Evolutionary conservation across 169 alveolate species (phyloP), one percentile per base, ranked within the genome.

Genomic region (Plasmodium vivax): DNA sequence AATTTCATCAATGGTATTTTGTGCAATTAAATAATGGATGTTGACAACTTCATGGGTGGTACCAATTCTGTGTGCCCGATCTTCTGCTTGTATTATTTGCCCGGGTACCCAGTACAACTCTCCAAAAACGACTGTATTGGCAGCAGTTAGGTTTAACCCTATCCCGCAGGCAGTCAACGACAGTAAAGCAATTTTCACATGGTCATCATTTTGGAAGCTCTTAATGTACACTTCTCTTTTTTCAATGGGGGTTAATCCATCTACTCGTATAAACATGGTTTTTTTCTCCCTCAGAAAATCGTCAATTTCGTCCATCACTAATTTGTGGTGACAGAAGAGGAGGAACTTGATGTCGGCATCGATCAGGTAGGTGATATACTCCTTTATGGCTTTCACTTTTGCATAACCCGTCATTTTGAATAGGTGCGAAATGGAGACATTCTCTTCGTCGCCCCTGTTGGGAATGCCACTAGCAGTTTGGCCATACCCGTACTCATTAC

Each of bases 61-160:
- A 10, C 99, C 99, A 30, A 99, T 98, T 68, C 99, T 96, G 95
- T 99, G 99, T 36, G 99, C 99, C 34, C 99, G 95, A 96, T 98
- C 99, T 96, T 99, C 99, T 10, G 99, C 99, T 96, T 99, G 99
- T 19, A 97, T 95, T 98, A 99, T 98, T 75, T 97, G 96, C 3
- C 99, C 99, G 12, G 99, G 99, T 16, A 99, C 99, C 99, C 99
- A 99, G 93, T 97, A 97, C 93, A 99, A 93, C 95, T 99, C 99
- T 23, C 99, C 99, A 94, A 99, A 98, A 51, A 99, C 99, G n/a
- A 98, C 99, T 54, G 99, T 98, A 36, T 99, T 98, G 2, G 99
- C 99, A 47, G 99, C 98, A 23, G 99, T 98, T 62, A 99, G 95
- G 81, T 98, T 98, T 81, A 99, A 95, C 43, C 99, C 99, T 45